phyloP scores from a whole-genome alignment of 2,329 filamentous ascomycete species.

The Venturia aucupariae region DNA sequence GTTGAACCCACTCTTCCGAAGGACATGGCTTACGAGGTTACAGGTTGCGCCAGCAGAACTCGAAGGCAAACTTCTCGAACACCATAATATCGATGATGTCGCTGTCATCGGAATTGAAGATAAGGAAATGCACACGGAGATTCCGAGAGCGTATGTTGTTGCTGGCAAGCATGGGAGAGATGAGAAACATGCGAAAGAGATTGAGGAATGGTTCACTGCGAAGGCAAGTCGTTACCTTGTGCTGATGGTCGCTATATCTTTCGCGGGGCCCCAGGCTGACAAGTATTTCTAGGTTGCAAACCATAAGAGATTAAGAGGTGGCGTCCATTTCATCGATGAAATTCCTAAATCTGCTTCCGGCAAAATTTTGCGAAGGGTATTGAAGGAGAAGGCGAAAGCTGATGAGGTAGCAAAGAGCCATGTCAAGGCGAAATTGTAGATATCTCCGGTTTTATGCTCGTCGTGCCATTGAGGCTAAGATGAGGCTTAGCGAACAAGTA shows the following conservation, averaged over 20 bases:
- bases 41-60: conserved; percentile 51
- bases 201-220: conserved; percentile 12
- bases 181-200: conserved; percentile 10
- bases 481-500: too few relatives aligned
- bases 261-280: neutral
- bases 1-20: conserved; percentile 19
- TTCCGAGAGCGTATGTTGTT: conserved; percentile 59
- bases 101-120: conserved; percentile 57
- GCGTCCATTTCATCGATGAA: conserved; percentile 15
- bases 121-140: conserved; percentile 53
- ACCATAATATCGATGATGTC: conserved; percentile 46
- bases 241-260: neutral
- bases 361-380: conserved; percentile 15
- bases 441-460: too few relatives aligned
- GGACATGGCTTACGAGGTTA: conserved; percentile 33
- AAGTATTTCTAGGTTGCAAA: neutral
- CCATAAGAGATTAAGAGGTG: conserved; percentile 15
- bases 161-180: conserved; percentile 1
- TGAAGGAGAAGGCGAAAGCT: conserved; percentile 12
- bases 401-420: neutral
- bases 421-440: conserved; percentile 12
- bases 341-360: conserved; percentile 15
- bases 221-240: neutral
- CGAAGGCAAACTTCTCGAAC: conserved; percentile 44
- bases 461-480: neutral